Base-by-base conservation (phyloP, 2,329 filamentous ascomycete species). In the Trichoderma semiorbis region DNA sequence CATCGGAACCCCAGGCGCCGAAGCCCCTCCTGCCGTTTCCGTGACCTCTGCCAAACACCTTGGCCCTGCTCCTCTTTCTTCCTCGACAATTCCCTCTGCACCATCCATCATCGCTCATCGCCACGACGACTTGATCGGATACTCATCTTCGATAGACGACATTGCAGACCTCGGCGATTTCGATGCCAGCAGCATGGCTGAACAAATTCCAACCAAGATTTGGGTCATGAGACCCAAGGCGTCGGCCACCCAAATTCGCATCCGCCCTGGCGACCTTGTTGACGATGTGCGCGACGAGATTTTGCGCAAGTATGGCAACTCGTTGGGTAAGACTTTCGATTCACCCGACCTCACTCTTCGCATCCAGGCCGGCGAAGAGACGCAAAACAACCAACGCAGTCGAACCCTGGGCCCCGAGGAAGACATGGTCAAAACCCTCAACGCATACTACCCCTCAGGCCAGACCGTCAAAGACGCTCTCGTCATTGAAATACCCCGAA, bases 211-310 rank as follows among this genome's bases (percentile, higher is more conserved):
- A 89, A 87, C 93, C 80, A 98, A 97, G 86, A 91, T 98, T 77
- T 99, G 96, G 96, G 95, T 98, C 79, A 96, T 92, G 85, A 89
- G 95, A 77, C 92, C 93, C 24, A 88, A 91, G 75, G 93, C 91
- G 72, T 98, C 95, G 71, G 90, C 95, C 50, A 99, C 96, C 16
- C 86, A 96, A 77, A 92, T 99, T 70, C 90, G 92, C 73, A 92
- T 97, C 77, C 87, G 90, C 76, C 93, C 97, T 78, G 94, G 97
- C 77, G 94, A 97, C 78, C 84, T 98, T 76, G 95, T 98, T 71
- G 96, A 99, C 81, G 95, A 98, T 82, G 91, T 97, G 73, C 92
- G 95, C 76, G 96, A 98, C 76, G 90, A 94, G 85, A 96, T 98
- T 71, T 84, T 98, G 76, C 90, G 90, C 78, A 98, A 98, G 84